Evolutionary conservation across 495 filamentous ascomycete genomes (phyloP).

Genomic region (Penicillium coprophilum): DNA sequence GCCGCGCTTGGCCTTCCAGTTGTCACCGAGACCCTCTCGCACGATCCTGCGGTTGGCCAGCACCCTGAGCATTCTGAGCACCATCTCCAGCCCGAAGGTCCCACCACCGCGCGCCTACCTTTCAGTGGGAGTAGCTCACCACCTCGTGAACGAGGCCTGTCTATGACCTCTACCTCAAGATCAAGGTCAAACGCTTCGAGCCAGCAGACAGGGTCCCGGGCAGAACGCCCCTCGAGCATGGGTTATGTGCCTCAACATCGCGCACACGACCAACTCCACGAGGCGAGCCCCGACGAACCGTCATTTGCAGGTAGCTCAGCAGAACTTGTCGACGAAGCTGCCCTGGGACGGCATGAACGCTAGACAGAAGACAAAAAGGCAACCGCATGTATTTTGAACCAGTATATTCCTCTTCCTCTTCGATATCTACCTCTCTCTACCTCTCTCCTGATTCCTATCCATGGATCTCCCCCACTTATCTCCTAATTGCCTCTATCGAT

Average conservation of each 20-base stretch:
- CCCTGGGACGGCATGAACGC: slow-evolving; percentile 14
- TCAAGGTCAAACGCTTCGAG: slow-evolving; percentile 47
- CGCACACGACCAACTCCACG: slow-evolving; percentile 57
- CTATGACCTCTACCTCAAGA: slow-evolving; percentile 45
- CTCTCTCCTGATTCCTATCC: neutral
- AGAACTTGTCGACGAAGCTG: slow-evolving; percentile 45
- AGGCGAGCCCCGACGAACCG: slow-evolving; percentile 55
- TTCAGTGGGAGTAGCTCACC: slow-evolving; percentile 56
- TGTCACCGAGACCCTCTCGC: slow-evolving; percentile 26
- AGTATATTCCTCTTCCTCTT: slow-evolving; percentile 1
- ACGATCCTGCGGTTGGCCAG: slow-evolving; percentile 4
- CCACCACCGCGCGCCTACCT: slow-evolving; percentile 52
- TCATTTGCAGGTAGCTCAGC: slow-evolving; percentile 49
- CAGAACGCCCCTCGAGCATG: slow-evolving; percentile 63
- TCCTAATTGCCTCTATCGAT: neutral
- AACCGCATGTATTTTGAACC: slow-evolving; percentile 1
- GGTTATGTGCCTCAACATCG: slow-evolving; percentile 74
- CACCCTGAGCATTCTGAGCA: slow-evolving; percentile 13
- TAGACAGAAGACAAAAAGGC: neutral
- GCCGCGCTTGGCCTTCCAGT: slow-evolving; percentile 16
- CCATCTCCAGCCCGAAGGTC: slow-evolving; percentile 34
- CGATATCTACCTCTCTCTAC: neutral
- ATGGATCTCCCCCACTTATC: neutral
- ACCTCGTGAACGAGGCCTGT: slow-evolving; percentile 49
- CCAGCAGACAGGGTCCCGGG: slow-evolving; percentile 33